Evolutionary conservation across 805 yeast genomes (phyloP).

Genomic region (Suhomyces sp.): DNA sequence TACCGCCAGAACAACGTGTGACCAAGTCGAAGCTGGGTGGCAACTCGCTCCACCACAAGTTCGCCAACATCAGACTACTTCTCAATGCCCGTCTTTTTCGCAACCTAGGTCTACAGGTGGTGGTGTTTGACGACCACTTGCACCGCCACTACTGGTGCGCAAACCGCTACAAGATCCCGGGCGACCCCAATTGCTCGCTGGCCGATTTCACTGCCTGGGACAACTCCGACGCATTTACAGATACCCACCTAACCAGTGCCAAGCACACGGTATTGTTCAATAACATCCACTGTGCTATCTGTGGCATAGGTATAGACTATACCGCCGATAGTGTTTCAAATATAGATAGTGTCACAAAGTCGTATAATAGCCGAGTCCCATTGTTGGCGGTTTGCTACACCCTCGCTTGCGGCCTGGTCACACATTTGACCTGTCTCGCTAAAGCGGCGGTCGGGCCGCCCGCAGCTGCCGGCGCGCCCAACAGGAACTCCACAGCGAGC

Average conservation of each 20-base stretch:
- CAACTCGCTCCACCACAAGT: conserved; percentile 40
- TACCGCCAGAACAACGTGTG: conserved; percentile 38
- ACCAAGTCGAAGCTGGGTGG: conserved; percentile 37
- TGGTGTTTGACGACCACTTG: conserved; percentile 32
- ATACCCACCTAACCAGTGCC: background rate
- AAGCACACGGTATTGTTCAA: background rate
- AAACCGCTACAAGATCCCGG: conserved; percentile 24
- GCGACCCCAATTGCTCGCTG: background rate
- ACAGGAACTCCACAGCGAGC: conserved; percentile 11
- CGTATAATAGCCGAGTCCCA: conserved; percentile 18
- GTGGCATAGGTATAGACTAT: conserved; percentile 31
- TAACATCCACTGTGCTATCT: conserved; percentile 12
- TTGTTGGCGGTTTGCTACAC: conserved; percentile 32
- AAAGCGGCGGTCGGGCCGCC: background rate
- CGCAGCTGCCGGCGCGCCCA: conserved; percentile 9
- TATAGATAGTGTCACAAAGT: background rate
- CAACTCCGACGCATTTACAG: background rate
- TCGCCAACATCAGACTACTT: conserved; percentile 48
- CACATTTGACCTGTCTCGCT: conserved; percentile 43
- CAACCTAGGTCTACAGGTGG: conserved; percentile 44
- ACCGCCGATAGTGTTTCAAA: conserved; percentile 18
- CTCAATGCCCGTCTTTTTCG: conserved; percentile 42
- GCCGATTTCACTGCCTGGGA: background rate
- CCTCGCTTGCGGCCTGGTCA: conserved; percentile 24
- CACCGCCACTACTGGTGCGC: conserved; percentile 26